A percentile compares a stretch with the other conserved stretches of the same genome.
Evolutionary conservation across 345 rosid species (phyloP).

Genomic region (Dovyalis caffra): DNA sequence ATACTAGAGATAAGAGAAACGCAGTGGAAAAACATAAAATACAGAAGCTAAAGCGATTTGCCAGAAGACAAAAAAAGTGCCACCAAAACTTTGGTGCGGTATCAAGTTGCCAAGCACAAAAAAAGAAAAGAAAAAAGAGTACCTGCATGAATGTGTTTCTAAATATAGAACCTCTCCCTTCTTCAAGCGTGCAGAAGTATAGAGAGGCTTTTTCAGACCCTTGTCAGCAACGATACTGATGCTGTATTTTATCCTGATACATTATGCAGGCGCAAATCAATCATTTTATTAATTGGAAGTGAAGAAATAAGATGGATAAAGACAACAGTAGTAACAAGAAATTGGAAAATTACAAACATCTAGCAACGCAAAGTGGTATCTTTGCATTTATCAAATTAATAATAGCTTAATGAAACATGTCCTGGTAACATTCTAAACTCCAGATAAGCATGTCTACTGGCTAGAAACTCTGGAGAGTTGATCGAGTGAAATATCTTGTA

Average conservation of each 20-base stretch:
- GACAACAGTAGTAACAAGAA: neutral
- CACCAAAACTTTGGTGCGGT: neutral
- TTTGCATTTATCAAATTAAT: neutral
- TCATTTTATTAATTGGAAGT: neutral
- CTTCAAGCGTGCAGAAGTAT: constrained; percentile 96
- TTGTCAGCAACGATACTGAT: constrained; percentile 95
- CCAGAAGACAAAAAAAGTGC: neutral
- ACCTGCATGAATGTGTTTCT: constrained; percentile 98
- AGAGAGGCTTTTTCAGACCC: constrained; percentile 91
- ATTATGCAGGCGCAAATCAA: constrained; percentile 13
- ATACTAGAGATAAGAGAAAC: no score
- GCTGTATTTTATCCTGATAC: constrained; percentile 87
- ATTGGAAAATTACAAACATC: neutral
- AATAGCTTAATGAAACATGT: neutral
- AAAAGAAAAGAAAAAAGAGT: constrained; percentile 12
- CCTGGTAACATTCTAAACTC: neutral
- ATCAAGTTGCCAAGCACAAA: neutral
- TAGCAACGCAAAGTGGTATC: neutral
- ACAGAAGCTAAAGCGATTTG: neutral
- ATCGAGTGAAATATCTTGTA: neutral
- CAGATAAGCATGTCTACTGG: neutral
- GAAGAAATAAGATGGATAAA: neutral
- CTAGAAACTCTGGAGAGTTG: neutral
- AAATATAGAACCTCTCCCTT: constrained; percentile 95
- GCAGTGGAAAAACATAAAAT: neutral